These are phyloP conservation scores for Penicillium sp. DNA, from an alignment of 2,329 filamentous ascomycete genomes.

Conservation along the genomic window DNA sequence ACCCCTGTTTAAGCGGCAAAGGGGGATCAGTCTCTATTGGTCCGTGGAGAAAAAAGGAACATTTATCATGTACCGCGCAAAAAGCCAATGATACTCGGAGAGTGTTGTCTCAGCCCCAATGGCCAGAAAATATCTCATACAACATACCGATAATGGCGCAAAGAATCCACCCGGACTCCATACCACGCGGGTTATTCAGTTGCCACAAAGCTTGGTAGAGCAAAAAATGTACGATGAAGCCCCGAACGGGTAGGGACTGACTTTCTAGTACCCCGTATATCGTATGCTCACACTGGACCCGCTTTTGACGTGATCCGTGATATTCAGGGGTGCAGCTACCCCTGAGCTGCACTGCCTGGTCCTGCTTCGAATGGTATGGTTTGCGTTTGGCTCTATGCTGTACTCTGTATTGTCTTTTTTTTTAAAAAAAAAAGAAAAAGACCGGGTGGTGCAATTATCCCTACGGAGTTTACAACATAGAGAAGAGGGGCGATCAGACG, in stretches of 20 bases:
- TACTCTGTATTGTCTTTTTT: neutral
- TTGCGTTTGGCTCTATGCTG: neutral
- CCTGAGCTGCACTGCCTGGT: neutral
- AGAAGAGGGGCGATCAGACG: too few relatives aligned
- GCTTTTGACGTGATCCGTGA: constrained; percentile 2
- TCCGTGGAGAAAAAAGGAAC: neutral
- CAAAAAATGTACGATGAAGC: neutral
- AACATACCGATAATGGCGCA: neutral
- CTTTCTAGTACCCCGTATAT: neutral
- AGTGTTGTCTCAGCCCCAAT: neutral
- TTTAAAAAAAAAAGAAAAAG: too few relatives aligned
- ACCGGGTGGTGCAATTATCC: neutral
- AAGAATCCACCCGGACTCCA: neutral
- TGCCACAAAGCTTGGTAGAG: constrained; percentile 4
- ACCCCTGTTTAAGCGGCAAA: neutral
- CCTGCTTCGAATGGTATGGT: neutral
- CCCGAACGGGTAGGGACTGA: neutral
- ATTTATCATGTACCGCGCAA: neutral
- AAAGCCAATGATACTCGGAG: neutral
- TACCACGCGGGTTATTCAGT: neutral
- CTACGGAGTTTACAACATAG: too few relatives aligned
- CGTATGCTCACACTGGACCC: neutral
- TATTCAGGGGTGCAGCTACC: constrained; percentile 1
- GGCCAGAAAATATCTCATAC: neutral
- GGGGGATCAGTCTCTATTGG: too few relatives aligned